These are phyloP conservation scores for Pezicula carpinea DNA, from an alignment of 2,329 filamentous ascomycete species.

Conservation along the genomic window DNA sequence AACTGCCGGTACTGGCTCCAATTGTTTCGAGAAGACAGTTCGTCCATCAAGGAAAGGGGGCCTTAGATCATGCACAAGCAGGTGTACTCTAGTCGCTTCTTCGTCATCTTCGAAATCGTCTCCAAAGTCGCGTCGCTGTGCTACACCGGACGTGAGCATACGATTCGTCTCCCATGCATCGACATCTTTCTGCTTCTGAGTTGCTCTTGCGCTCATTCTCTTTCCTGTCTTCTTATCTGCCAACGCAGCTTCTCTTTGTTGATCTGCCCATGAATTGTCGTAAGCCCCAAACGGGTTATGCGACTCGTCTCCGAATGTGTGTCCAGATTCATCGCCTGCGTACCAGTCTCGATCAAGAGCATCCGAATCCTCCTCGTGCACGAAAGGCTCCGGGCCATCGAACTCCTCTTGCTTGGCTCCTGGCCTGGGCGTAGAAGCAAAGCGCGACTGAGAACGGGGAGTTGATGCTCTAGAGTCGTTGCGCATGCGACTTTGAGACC, in stretches of 20 bases:
- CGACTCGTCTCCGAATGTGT: conserved; percentile 85
- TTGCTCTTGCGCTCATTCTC: conserved; percentile 66
- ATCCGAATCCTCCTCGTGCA: conserved; percentile 63
- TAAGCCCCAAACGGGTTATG: conserved; percentile 86
- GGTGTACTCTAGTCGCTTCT: conserved; percentile 81
- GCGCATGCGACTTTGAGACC: conserved; percentile 31
- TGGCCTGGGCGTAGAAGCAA: conserved; percentile 26
- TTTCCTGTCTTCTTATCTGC: conserved; percentile 76
- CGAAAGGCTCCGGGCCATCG: conserved; percentile 56
- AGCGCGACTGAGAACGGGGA: conserved; percentile 27
- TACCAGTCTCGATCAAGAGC: conserved; percentile 93
- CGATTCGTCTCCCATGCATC: conserved; percentile 99
- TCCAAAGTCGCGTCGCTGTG: conserved; percentile 78
- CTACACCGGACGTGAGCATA: conserved; percentile 94
- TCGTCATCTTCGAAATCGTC: conserved; percentile 86
- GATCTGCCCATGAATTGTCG: conserved; percentile 64
- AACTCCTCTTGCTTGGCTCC: conserved; percentile 52
- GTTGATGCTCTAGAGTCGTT: conserved; percentile 26
- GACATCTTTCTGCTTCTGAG: conserved; percentile 88
- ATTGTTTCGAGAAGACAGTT: conserved; percentile 94
- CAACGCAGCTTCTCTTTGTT: conserved; percentile 68
- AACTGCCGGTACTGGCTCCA: conserved; percentile 91
- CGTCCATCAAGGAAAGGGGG: conserved; percentile 93
- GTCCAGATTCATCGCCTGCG: conserved; percentile 75
- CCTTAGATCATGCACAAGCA: conserved; percentile 88